Percentiles rank a stretch among this genome's conserved stretches.
Evolutionary conservation across 2,329 filamentous ascomycete species (phyloP).

Genomic region (Aureobasidium sp.): DNA sequence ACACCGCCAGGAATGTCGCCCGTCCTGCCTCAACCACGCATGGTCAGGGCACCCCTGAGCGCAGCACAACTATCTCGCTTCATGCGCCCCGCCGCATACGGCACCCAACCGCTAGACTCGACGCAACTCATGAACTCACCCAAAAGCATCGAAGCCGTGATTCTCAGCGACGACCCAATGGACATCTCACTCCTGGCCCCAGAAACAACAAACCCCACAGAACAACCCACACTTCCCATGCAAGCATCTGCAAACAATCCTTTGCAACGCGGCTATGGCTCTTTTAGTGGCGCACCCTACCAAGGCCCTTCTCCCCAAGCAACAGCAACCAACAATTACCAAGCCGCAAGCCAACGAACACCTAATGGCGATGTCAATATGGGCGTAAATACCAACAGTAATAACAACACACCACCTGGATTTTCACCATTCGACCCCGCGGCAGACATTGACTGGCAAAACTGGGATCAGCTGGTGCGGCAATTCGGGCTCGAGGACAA

Average conservation of each 20-base stretch:
- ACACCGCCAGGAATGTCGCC: conserved; percentile 7
- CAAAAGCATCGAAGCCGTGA: conserved; percentile 19
- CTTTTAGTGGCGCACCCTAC: background rate
- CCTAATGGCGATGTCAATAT: background rate
- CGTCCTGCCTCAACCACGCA: conserved; percentile 18
- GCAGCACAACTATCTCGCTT: conserved; percentile 29
- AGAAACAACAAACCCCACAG: background rate
- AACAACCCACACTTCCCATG: background rate
- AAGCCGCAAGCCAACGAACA: background rate
- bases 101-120: conserved; percentile 28
- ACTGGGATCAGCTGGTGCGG: conserved; percentile 42
- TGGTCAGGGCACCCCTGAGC: conserved; percentile 29
- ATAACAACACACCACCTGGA: background rate
- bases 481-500: conserved; percentile 41
- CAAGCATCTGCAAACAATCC: background rate
- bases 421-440: conserved; percentile 29
- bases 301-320: background rate
- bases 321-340: background rate
- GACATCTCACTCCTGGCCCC: conserved; percentile 1
- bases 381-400: background rate
- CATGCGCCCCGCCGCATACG: conserved; percentile 26
- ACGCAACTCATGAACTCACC: conserved; percentile 28
- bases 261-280: background rate
- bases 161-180: conserved; percentile 17
- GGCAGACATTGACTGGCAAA: conserved; percentile 40